Evolutionary conservation across 441 rosid species (phyloP).

Genomic region (Bocquillonia castaneifolia): DNA sequence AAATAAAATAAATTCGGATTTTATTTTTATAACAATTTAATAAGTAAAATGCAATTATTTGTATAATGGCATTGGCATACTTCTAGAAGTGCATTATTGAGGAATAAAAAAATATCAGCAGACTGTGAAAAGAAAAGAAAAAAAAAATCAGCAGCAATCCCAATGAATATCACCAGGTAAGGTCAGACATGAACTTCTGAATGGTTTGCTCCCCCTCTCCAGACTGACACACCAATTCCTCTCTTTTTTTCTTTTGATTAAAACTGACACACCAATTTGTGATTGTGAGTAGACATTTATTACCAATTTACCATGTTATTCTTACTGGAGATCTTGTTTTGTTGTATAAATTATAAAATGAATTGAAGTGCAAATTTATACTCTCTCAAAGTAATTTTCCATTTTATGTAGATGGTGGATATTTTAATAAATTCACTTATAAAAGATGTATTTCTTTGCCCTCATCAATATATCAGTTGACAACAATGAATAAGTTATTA

Average conservation of each 20-base stretch:
- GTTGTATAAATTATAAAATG: no score
- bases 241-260: no score
- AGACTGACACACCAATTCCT: slow-evolving; percentile 1
- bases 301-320: not conserved
- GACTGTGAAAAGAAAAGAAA: not conserved
- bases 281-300: slow-evolving; percentile 12
- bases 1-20: not conserved
- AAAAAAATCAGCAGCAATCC: slow-evolving; percentile 22
- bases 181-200: slow-evolving; percentile 13
- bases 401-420: no score
- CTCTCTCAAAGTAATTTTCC: no score
- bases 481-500: no score
- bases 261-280: no score
- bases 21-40: no score
- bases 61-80: not conserved
- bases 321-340: no score
- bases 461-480: no score
- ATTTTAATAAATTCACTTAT: no score
- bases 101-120: not conserved
- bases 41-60: not conserved
- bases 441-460: no score
- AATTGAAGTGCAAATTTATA: no score
- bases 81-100: not conserved
- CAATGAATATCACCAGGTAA: slow-evolving; percentile 1
- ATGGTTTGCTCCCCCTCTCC: slow-evolving; percentile 16